Evolutionary conservation across 202 grass and related monocot genomes (phyloP).

Genomic region (Musa balbisiana): DNA sequence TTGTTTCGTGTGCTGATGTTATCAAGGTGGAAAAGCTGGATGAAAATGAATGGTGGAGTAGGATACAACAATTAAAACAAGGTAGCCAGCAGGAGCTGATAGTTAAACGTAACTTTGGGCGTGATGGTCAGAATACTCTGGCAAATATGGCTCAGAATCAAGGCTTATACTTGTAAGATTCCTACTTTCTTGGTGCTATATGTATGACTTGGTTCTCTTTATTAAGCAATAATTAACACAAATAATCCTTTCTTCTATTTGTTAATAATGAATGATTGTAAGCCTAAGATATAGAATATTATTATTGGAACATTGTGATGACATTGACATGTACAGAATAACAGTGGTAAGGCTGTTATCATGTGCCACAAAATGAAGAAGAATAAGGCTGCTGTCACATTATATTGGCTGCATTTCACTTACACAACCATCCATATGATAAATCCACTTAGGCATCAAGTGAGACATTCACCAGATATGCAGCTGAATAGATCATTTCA

Average conservation of each 20-base stretch:
- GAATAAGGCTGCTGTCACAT: neutral
- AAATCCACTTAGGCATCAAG: neutral
- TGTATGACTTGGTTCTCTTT: neutral
- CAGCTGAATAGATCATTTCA: neutral
- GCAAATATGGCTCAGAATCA: constrained; percentile 69
- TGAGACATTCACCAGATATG: neutral
- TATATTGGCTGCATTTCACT: neutral
- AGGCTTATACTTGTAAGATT: constrained; percentile 84
- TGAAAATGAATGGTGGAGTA: constrained; percentile 80
- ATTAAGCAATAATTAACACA: too few relatives aligned
- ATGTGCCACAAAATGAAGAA: too few relatives aligned
- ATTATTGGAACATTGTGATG: neutral
- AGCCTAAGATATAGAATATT: neutral
- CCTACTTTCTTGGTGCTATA: neutral
- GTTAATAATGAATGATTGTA: neutral
- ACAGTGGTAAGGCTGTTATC: neutral
- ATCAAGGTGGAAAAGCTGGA: constrained; percentile 82
- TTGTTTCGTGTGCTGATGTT: neutral
- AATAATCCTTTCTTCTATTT: neutral
- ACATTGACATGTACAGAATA: neutral
- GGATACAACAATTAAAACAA: constrained; percentile 68
- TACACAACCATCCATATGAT: neutral
- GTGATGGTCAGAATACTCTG: constrained; percentile 74
- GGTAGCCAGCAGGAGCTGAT: constrained; percentile 69
- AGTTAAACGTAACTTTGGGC: constrained; percentile 73